These are phyloP conservation scores for Aschersonia sp. DNA, from an alignment of 2,329 filamentous ascomycete species.

Conservation along the genomic window DNA sequence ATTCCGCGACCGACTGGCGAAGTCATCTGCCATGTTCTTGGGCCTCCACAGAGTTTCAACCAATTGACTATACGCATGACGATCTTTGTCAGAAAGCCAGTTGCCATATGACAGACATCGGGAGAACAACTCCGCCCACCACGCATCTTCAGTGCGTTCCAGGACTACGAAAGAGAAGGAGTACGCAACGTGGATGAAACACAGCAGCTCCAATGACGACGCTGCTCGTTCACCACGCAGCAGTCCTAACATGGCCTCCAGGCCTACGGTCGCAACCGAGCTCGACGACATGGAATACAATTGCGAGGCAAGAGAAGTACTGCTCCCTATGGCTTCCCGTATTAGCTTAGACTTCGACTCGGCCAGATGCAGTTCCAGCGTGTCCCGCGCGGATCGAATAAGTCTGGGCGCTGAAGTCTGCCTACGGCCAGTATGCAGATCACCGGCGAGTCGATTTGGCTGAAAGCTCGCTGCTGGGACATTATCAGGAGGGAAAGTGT, in stretches of 20 bases:
- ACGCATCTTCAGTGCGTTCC: constrained; percentile 21
- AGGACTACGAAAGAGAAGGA: constrained; percentile 32
- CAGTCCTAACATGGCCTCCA: constrained; percentile 24
- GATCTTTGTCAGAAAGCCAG: constrained; percentile 22
- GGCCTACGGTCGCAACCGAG: constrained; percentile 24
- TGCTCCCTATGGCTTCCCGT: constrained; percentile 20
- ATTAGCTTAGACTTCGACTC: constrained; percentile 23
- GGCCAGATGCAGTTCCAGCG: constrained; percentile 29
- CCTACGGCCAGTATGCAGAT: constrained; percentile 9
- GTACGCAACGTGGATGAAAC: constrained; percentile 36
- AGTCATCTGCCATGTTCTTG: constrained; percentile 11
- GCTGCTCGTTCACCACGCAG: constrained; percentile 21
- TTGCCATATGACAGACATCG: constrained; percentile 30
- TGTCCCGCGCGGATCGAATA: constrained; percentile 27
- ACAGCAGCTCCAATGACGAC: constrained; percentile 29
- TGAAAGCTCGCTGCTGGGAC: constrained; percentile 3
- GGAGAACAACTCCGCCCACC: constrained; percentile 26
- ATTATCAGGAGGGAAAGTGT: background rate
- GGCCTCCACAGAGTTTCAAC: constrained; percentile 35
- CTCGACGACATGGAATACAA: constrained; percentile 23
- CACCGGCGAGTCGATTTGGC: constrained; percentile 6
- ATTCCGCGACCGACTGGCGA: no score
- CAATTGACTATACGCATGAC: constrained; percentile 25
- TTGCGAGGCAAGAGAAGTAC: constrained; percentile 24
- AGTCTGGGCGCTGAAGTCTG: constrained; percentile 16